A percentile compares a stretch with the other conserved stretches of the same genome.
Conservation (phyloP, 805 yeast genomes). For the Scheffersomyces stipitis region DNA sequence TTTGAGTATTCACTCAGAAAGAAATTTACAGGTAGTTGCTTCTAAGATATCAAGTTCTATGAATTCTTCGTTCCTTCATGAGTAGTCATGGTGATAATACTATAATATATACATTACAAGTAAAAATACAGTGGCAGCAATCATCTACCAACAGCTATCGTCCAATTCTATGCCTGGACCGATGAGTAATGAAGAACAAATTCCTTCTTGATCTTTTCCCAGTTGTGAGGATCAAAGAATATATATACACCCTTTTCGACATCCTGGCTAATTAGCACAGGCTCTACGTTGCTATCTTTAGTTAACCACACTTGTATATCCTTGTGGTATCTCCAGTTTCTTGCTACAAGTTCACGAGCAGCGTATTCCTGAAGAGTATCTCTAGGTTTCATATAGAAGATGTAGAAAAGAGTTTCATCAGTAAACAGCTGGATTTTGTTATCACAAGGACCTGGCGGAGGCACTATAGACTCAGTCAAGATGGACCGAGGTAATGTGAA, state of each 20-base stretch:
- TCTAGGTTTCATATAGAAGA: constrained; percentile 90
- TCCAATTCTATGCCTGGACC: constrained; percentile 26
- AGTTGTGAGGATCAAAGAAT: constrained; percentile 91
- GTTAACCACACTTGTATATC: constrained; percentile 96
- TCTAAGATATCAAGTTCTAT: too few species aligned
- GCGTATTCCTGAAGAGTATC: constrained; percentile 93
- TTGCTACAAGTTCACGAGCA: constrained; percentile 81
- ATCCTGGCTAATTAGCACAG: constrained; percentile 72
- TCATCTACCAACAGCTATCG: too few species aligned
- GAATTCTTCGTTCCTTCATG: too few species aligned
- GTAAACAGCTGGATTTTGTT: constrained; percentile 60
- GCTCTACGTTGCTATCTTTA: constrained; percentile 87
- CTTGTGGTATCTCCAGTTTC: constrained; percentile 98
- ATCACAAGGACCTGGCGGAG: constrained; percentile 46
- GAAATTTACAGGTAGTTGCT: too few species aligned
- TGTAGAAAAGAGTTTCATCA: constrained; percentile 90
- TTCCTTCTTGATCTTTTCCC: constrained; percentile 88
- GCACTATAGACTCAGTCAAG: constrained; percentile 30
- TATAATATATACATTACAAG: too few species aligned
- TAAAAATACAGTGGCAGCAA: too few species aligned
- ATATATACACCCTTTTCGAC: constrained; percentile 92
- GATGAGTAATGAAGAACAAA: constrained; percentile 53
- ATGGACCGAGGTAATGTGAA: constrained; percentile 59
- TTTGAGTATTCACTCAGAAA: too few species aligned
- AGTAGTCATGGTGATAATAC: too few species aligned